A percentile compares a stretch with the other conserved stretches of the same genome.
Evolutionary conservation across 306 rosid genomes (phyloP).

Genomic region (Cucumis sativus): Cucumber_9930_V3 NC_026656.2:7585001-7585500

Average conservation of each 20-base stretch:
- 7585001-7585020: background rate
- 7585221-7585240: conserved; percentile 92
- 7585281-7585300: conserved; percentile 8
- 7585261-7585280: conserved; percentile 14
- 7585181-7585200: conserved; percentile 85
- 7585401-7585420: background rate
- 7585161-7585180: conserved; percentile 84
- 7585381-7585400: background rate
- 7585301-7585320: background rate
- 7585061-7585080: background rate
- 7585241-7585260: conserved; percentile 99
- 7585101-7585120: background rate
- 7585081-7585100: background rate
- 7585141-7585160: conserved; percentile 34
- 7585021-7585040: background rate
- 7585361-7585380: background rate
- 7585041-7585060: background rate
- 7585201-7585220: conserved; percentile 88
- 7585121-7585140: background rate
- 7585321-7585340: background rate
- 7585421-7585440: background rate
- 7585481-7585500: background rate
- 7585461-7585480: background rate
- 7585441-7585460: background rate
- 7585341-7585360: background rate